Evolutionary conservation across 2,329 filamentous ascomycete species (phyloP).

Genomic region (Paecilomyces dactylethromorphus): DNA sequence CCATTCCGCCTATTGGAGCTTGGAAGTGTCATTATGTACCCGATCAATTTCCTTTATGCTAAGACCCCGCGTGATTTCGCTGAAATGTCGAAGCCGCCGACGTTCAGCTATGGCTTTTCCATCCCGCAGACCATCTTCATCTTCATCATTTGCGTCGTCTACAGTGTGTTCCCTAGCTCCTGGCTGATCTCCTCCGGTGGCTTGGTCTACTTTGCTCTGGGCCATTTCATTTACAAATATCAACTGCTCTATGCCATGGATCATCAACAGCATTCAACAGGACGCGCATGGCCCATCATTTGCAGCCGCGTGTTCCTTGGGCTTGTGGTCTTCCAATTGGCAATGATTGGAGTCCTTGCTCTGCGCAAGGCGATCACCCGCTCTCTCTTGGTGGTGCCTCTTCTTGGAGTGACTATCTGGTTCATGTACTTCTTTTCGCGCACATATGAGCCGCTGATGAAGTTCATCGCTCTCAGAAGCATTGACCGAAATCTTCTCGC

Average conservation of each 20-base stretch:
- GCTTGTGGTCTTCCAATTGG: conserved; percentile 79
- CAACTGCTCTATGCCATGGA: conserved; percentile 98
- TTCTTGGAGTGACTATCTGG: conserved; percentile 78
- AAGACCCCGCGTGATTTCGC: conserved; percentile 86
- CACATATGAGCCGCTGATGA: conserved; percentile 81
- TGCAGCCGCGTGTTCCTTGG: conserved; percentile 86
- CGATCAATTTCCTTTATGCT: conserved; percentile 68
- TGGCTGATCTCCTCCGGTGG: conserved; percentile 75
- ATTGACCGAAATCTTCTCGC: conserved; percentile 61
- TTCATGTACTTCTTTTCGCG: conserved; percentile 75
- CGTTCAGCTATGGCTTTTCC: conserved; percentile 95
- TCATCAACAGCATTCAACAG: conserved; percentile 84
- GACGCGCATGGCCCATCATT: conserved; percentile 92
- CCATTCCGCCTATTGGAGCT: conserved; percentile 88
- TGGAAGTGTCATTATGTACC: conserved; percentile 76
- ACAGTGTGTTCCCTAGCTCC: conserved; percentile 75
- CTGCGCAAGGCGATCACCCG: conserved; percentile 66
- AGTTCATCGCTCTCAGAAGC: conserved; percentile 84
- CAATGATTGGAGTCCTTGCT: conserved; percentile 81
- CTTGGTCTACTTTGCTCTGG: conserved; percentile 58
- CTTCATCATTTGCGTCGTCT: conserved; percentile 92
- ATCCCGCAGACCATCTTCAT: conserved; percentile 87
- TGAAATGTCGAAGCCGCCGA: conserved; percentile 71
- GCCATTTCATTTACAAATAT: conserved; percentile 91
- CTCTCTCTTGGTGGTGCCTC: conserved; percentile 66